Conservation (phyloP, 768 basidiomycete genomes). For the Rossbeevera mucosa region DNA sequence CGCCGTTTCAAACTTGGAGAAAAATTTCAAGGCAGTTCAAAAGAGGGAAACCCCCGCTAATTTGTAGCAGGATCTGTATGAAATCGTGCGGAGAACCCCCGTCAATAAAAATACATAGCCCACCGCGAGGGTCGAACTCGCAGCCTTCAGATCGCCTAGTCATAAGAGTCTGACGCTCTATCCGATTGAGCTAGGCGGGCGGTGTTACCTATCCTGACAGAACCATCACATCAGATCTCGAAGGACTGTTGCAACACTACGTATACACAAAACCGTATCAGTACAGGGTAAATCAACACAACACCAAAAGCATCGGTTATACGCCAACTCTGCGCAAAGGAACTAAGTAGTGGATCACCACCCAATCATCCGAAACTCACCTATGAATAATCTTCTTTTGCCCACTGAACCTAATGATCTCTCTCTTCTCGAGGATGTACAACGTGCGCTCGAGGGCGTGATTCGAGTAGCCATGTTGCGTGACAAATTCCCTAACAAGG, state of each 20-base stretch:
- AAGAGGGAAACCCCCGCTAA: too few relatives aligned
- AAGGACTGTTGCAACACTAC: background rate
- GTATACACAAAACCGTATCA: background rate
- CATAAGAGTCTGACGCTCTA: slow-evolving; percentile 66
- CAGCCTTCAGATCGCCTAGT: slow-evolving; percentile 53
- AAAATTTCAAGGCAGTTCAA: too few relatives aligned
- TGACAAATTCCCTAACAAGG: slow-evolving; percentile 89
- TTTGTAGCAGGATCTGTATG: too few relatives aligned
- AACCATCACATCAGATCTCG: background rate
- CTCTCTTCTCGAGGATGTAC: slow-evolving; percentile 91
- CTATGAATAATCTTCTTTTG: slow-evolving; percentile 57
- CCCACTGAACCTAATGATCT: slow-evolving; percentile 75
- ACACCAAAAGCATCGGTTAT: slow-evolving; percentile 1
- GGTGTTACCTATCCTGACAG: too few relatives aligned
- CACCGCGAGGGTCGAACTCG: slow-evolving; percentile 64
- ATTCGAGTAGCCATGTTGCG: slow-evolving; percentile 83
- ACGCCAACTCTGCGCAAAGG: slow-evolving; percentile 29
- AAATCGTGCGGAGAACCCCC: too few relatives aligned
- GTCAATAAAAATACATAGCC: slow-evolving; percentile 37
- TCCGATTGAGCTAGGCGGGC: slow-evolving; percentile 67
- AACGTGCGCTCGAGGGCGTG: slow-evolving; percentile 90
- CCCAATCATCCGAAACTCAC: slow-evolving; percentile 19
- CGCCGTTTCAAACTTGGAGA: too few relatives aligned
- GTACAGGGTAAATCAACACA: slow-evolving; percentile 1
- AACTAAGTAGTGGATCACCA: background rate